Evolutionary conservation across 805 yeast genomes (phyloP).

Genomic region (Nakazawaea wyomingensis): DNA sequence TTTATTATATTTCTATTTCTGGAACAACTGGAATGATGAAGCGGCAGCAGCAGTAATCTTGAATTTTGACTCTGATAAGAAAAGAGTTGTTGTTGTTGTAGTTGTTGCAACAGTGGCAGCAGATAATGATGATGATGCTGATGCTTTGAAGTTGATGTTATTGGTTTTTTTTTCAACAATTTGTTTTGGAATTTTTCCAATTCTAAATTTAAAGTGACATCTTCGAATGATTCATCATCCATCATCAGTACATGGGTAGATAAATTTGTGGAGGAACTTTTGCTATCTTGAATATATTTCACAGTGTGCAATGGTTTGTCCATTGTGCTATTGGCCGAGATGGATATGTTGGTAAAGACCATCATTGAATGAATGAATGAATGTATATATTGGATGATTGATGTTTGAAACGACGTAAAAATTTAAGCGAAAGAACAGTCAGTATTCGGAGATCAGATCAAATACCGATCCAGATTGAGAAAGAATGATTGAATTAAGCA

Average conservation of each 20-base stretch:
- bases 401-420: no score
- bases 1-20: not conserved
- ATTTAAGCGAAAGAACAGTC: no score
- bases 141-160: not conserved
- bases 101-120: not conserved
- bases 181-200: constrained; percentile 4
- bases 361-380: no score
- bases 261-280: no score
- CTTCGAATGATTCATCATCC: constrained; percentile 32
- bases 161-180: not conserved
- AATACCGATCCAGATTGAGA: no score
- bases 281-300: no score
- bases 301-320: not conserved
- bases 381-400: no score
- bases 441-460: no score
- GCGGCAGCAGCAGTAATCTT: not conserved
- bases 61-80: not conserved
- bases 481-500: no score
- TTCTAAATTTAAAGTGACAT: constrained; percentile 18
- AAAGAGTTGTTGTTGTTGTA: not conserved
- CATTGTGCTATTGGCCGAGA: no score
- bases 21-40: not conserved
- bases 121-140: not conserved
- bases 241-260: constrained; percentile 21
- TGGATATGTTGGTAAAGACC: no score